Evolutionary conservation across 2,329 filamentous ascomycete species (phyloP), one percentile per base, ranked within the genome.

Genomic region (Fusarium buxicola): DNA sequence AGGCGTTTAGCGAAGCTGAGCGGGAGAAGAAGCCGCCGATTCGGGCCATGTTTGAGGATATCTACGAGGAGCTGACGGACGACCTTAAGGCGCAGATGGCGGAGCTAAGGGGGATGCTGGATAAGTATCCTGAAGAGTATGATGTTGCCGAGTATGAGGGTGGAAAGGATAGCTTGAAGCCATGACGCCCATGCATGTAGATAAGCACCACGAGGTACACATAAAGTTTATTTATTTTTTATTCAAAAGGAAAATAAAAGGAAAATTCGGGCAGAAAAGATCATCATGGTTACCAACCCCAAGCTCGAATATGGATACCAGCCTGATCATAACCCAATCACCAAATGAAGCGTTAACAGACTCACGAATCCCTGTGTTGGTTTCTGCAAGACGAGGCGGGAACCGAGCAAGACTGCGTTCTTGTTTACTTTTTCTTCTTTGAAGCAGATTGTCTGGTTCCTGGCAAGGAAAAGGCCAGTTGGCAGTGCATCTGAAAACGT

Each of bases 61-160:
- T 98, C 2, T 99, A 97, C 76, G 92, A 95, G 74, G 86, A 92
- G 40, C 69, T 97, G 68, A 97, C 93, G 0, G 89, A 91, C 41
- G 93, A 96, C 69, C 81, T 91, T 59, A 85, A 82, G 74, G 83
- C 79, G 36, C 95, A 99, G 81, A 93, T 80, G 75, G 60, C 62
- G 27, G 85, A 94, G 78, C 80, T 98, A 70, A 91, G 82, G 73
- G 84, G 86, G n/a, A 84, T 97, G 47, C 73, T 99, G 46, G 87
- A 94, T 68, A 88, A 84, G 69, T 99, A 98, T 78, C 94, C 94
- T 0, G 88, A 91, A 31, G 95, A 99, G 81, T 99, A 99, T 76
- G 93, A 98, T 76, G 73, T 95, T 43, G 83, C 82, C 13, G 86
- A 89, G 65, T 92, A 86, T 76, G 91, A 96, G 64, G 91, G 86